phyloP scores from a whole-genome alignment of 192 early-diverging fungal genomes.

The Coemansia sp. region DNA sequence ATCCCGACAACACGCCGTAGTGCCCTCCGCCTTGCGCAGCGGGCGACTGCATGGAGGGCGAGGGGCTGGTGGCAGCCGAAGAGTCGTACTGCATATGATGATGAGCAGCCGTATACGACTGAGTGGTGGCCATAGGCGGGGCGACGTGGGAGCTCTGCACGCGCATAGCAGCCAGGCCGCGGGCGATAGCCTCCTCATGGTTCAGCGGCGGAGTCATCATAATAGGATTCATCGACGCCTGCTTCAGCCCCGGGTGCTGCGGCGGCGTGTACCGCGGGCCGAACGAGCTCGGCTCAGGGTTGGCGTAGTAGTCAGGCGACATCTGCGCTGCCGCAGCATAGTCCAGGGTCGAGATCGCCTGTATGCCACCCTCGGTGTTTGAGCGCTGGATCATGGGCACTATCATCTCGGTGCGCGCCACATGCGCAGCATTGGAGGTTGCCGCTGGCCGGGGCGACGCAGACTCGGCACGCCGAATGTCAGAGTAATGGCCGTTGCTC shows the following conservation, averaged over 20 bases:
- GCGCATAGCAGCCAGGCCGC: constrained; percentile 39
- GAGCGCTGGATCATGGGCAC: constrained; percentile 41
- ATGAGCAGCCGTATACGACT: constrained; percentile 9
- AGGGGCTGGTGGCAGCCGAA: constrained; percentile 23
- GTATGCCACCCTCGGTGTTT: constrained; percentile 22
- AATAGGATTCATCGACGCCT: constrained; percentile 22
- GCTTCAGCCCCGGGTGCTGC: constrained; percentile 36
- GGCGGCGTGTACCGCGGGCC: constrained; percentile 9
- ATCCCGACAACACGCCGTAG: constrained; percentile 28
- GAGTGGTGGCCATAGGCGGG: constrained; percentile 4
- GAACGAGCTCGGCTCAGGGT: constrained; percentile 1
- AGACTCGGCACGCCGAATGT: constrained; percentile 6
- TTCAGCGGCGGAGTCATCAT: constrained; percentile 51
- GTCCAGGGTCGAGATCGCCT: constrained; percentile 16
- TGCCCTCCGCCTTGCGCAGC: constrained; percentile 4
- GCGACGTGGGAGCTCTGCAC: constrained; percentile 24
- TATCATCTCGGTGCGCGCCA: constrained; percentile 50
- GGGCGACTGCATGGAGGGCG: constrained; percentile 41
- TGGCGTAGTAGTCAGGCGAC: constrained; percentile 29
- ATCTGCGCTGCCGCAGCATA: constrained; percentile 9
- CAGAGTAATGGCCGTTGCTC: constrained; percentile 5
- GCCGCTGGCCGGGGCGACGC: constrained; percentile 14
- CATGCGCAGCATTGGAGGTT: constrained; percentile 16
- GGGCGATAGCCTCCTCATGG: constrained; percentile 43
- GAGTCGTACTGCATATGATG: constrained; percentile 14